Conservation (phyloP, 495 filamentous ascomycete species). For the Pyronema omphalodes region DNA sequence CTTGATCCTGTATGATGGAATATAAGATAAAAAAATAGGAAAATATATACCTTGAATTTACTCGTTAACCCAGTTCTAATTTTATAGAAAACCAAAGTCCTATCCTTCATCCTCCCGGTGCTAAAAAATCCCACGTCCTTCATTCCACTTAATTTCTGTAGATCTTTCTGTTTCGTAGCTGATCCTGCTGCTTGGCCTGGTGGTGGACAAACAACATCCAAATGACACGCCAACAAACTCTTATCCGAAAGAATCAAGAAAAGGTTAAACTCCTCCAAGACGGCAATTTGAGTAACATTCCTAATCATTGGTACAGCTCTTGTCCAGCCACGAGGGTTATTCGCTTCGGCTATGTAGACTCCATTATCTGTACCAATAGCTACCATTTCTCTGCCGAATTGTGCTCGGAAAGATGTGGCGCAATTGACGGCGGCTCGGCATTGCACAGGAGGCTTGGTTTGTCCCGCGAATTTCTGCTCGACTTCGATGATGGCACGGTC, state of each 20-base stretch:
- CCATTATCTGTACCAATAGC: slow-evolving; percentile 92
- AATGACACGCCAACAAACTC: slow-evolving; percentile 79
- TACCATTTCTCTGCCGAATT: slow-evolving; percentile 67
- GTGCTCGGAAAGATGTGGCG: slow-evolving; percentile 68
- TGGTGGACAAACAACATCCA: slow-evolving; percentile 58
- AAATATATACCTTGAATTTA: slow-evolving; percentile 49
- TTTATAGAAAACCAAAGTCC: slow-evolving; percentile 87
- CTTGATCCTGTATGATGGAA: slow-evolving; percentile 13
- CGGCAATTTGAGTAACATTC: slow-evolving; percentile 72
- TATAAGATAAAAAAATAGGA: neutral
- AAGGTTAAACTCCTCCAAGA: slow-evolving; percentile 86
- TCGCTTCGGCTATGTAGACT: slow-evolving; percentile 68
- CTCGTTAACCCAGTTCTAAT: slow-evolving; percentile 79
- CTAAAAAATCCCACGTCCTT: slow-evolving; percentile 94
- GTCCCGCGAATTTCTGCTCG: slow-evolving; percentile 48
- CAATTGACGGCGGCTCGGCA: slow-evolving; percentile 80
- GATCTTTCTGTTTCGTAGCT: slow-evolving; percentile 42
- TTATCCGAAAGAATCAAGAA: slow-evolving; percentile 82
- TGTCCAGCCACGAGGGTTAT: slow-evolving; percentile 75
- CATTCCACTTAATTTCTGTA: slow-evolving; percentile 71
- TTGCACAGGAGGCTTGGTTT: slow-evolving; percentile 49
- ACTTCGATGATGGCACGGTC: slow-evolving; percentile 81
- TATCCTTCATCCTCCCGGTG: slow-evolving; percentile 88
- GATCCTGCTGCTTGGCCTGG: slow-evolving; percentile 12
- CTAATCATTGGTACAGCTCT: slow-evolving; percentile 51